Conservation (phyloP, 108 stramenopile genomes). For the Licmophora abbreviata region DNA sequence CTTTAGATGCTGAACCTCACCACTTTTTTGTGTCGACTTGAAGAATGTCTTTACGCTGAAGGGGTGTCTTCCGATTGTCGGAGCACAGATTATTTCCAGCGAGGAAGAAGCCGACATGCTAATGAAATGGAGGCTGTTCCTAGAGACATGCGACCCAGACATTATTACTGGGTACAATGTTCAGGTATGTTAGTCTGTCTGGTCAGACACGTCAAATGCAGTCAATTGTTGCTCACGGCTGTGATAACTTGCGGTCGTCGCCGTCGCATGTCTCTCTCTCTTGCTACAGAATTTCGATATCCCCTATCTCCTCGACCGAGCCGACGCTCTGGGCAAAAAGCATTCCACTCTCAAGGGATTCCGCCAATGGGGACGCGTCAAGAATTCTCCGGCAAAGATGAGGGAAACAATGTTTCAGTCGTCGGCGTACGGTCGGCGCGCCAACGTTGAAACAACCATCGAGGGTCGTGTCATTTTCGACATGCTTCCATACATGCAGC, state of each 20-base stretch:
- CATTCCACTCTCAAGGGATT: conserved; percentile 28
- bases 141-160: conserved; percentile 92
- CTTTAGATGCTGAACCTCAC: no score
- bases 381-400: conserved; percentile 80
- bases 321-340: conserved; percentile 64
- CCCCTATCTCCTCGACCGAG: conserved; percentile 95
- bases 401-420: conserved; percentile 95
- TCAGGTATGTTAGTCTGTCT: no score
- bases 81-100: conserved; percentile 93
- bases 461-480: conserved; percentile 98
- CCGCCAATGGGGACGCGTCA: conserved; percentile 85
- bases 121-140: conserved; percentile 87
- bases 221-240: no score
- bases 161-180: conserved; percentile 96
- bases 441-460: conserved; percentile 94
- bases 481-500: conserved; percentile 98
- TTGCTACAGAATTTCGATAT: conserved; percentile 99
- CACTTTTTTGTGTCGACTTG: no score
- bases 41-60: conserved; percentile 95
- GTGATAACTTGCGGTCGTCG: no score
- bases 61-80: conserved; percentile 96
- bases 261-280: no score
- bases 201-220: no score
- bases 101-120: conserved; percentile 90
- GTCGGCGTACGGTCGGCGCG: conserved; percentile 90